phyloP scores from a whole-genome alignment of 768 basidiomycete genomes.

The Pilatotrama ljubarskyi region DNA sequence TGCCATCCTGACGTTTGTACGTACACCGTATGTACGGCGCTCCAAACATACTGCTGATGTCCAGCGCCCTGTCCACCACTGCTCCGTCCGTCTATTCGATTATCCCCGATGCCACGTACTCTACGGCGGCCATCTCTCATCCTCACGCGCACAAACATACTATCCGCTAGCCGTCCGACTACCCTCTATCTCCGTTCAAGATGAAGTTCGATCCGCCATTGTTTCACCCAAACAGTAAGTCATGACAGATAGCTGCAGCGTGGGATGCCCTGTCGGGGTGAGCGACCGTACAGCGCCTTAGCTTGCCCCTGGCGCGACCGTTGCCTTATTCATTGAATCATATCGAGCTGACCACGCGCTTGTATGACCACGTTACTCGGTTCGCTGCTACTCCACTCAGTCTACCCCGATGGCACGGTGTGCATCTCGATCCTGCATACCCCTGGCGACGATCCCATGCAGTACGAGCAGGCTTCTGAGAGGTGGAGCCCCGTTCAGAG shows the following conservation, averaged over 20 bases:
- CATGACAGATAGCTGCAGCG: conserved; percentile 3
- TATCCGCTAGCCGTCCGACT: conserved; percentile 73
- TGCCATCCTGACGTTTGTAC: conserved; percentile 88
- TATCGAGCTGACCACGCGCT: background rate
- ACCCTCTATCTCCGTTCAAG: conserved; percentile 97
- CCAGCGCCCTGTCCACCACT: conserved; percentile 1
- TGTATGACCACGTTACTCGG: background rate
- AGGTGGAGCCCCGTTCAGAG: conserved; percentile 99
- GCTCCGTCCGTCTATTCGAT: background rate
- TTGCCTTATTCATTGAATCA: background rate
- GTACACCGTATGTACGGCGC: conserved; percentile 36
- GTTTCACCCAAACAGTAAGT: conserved; percentile 95
- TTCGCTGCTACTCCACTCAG: conserved; percentile 40
- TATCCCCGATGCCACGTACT: background rate
- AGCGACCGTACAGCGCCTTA: background rate
- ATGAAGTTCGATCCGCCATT: conserved; percentile 98
- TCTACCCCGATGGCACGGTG: conserved; percentile 94
- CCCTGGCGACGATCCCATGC: conserved; percentile 87
- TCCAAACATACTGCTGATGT: conserved; percentile 6
- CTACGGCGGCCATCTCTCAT: conserved; percentile 15
- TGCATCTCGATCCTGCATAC: conserved; percentile 98
- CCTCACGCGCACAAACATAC: conserved; percentile 2
- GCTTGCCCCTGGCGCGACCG: background rate
- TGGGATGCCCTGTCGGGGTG: background rate
- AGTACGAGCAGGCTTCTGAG: conserved; percentile 94